Percentiles rank a stretch among this genome's conserved stretches.
Evolutionary conservation across 805 yeast species (phyloP).

Genomic region (Deakozyma indianensis): DNA sequence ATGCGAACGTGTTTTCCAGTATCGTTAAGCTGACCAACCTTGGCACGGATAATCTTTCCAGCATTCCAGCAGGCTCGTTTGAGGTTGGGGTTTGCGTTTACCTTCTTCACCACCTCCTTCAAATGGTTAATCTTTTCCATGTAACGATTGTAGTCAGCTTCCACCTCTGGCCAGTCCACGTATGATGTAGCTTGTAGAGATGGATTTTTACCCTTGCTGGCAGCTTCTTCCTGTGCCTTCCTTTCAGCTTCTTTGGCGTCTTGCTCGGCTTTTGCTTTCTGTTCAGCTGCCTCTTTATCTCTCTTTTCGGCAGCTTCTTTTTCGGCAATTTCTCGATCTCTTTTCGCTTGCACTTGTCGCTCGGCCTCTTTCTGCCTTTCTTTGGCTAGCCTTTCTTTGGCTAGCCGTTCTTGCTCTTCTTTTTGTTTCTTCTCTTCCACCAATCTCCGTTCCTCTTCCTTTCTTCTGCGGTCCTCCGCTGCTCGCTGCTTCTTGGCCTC

Average conservation of each 20-base stretch:
- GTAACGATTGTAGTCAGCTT: slow-evolving; percentile 17
- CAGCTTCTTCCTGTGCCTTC: slow-evolving; percentile 10
- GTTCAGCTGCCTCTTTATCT: slow-evolving; percentile 15
- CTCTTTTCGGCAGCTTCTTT: slow-evolving; percentile 5
- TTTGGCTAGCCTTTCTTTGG: slow-evolving; percentile 8
- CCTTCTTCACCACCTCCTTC: slow-evolving; percentile 43
- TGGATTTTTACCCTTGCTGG: slow-evolving; percentile 6
- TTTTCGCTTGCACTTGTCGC: slow-evolving; percentile 14
- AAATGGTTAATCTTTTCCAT: slow-evolving; percentile 29
- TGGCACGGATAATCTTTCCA: slow-evolving; percentile 70
- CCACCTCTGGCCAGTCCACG: slow-evolving; percentile 16
- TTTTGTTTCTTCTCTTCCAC: slow-evolving; percentile 4
- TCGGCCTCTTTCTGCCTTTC: slow-evolving; percentile 10
- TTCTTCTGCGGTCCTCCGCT: slow-evolving; percentile 12
- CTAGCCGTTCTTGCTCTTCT: slow-evolving; percentile 4
- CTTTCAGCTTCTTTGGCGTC: slow-evolving; percentile 15
- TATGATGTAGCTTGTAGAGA: slow-evolving; percentile 1
- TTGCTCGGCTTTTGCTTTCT: slow-evolving; percentile 13
- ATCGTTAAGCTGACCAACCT: slow-evolving; percentile 81
- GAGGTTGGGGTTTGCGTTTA: slow-evolving; percentile 36
- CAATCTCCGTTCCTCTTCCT: slow-evolving; percentile 4
- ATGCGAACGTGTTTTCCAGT: slow-evolving; percentile 42
- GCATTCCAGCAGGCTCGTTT: slow-evolving; percentile 43
- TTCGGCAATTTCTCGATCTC: slow-evolving; percentile 1
- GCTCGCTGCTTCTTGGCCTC: slow-evolving; percentile 3